Evolutionary conservation across 495 filamentous ascomycete genomes (phyloP).

Genomic region (Symbiotaphrina buchneri): DNA sequence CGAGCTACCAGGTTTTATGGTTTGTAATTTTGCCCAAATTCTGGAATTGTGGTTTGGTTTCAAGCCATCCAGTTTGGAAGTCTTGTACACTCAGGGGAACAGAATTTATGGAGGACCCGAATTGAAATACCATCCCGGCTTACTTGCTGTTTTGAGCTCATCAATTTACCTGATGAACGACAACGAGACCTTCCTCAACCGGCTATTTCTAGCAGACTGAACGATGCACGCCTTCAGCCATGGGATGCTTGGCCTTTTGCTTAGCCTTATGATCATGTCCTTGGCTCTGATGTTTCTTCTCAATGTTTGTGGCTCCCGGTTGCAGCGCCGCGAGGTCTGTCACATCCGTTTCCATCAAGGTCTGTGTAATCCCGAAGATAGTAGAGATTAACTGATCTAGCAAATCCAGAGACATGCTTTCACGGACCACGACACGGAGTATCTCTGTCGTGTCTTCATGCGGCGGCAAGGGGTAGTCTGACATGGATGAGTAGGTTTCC

Average conservation of each 20-base stretch:
- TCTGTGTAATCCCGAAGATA: slow-evolving; percentile 30
- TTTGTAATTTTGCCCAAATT: too few species aligned
- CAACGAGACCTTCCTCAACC: background rate
- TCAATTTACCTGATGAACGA: background rate
- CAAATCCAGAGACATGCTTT: slow-evolving; percentile 46
- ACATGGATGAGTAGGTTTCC: slow-evolving; percentile 1
- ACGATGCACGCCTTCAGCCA: slow-evolving; percentile 36
- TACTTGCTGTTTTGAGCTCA: too few species aligned
- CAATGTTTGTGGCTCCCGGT: slow-evolving; percentile 12
- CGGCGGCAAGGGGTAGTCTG: slow-evolving; percentile 46
- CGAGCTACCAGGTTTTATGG: too few species aligned
- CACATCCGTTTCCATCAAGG: slow-evolving; percentile 18
- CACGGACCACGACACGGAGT: slow-evolving; percentile 42
- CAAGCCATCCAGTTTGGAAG: too few species aligned
- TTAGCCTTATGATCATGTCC: slow-evolving; percentile 12
- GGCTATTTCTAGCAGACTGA: slow-evolving; percentile 23
- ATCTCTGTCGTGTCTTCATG: slow-evolving; percentile 40
- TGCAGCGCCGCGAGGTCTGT: slow-evolving; percentile 15
- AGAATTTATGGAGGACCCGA: too few species aligned
- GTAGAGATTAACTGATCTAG: slow-evolving; percentile 36
- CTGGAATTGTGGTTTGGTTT: too few species aligned
- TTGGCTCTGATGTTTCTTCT: slow-evolving; percentile 15
- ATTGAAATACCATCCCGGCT: too few species aligned
- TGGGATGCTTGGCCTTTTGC: slow-evolving; percentile 17
- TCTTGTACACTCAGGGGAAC: too few species aligned